phyloP scores from a whole-genome alignment of 1,284 basidiomycete genomes.

The Omphalotus olearius region DNA sequence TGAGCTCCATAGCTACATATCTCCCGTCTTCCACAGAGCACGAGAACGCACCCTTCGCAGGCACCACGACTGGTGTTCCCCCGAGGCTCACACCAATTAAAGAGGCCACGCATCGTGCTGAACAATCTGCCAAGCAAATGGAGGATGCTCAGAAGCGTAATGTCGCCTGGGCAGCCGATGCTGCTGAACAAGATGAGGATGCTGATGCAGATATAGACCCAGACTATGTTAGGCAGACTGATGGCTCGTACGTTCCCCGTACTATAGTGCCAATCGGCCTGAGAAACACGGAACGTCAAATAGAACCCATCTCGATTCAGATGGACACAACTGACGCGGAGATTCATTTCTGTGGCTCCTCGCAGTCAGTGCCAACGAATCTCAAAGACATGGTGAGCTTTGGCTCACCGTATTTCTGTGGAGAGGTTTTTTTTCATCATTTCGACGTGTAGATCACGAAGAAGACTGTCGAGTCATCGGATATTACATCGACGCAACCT shows the following conservation, averaged over 20 bases:
- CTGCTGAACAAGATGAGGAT: slow-evolving; percentile 30
- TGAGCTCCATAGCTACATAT: slow-evolving; percentile 67
- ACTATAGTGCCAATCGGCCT: slow-evolving; percentile 42
- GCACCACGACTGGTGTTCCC: slow-evolving; percentile 33
- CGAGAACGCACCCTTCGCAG: slow-evolving; percentile 53
- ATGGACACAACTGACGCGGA: background rate
- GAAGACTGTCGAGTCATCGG: background rate
- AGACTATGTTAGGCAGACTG: slow-evolving; percentile 32
- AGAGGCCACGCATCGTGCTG: slow-evolving; percentile 45
- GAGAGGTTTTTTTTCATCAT: no score
- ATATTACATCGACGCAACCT: slow-evolving; percentile 25
- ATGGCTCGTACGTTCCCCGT: slow-evolving; percentile 36
- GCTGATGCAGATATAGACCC: slow-evolving; percentile 47
- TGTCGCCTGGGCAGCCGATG: slow-evolving; percentile 49
- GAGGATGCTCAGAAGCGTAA: slow-evolving; percentile 41
- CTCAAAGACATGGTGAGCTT: slow-evolving; percentile 32
- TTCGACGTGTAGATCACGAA: slow-evolving; percentile 1
- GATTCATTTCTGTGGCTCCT: slow-evolving; percentile 44
- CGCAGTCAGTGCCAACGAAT: slow-evolving; percentile 49
- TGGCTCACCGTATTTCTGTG: background rate
- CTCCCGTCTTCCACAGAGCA: slow-evolving; percentile 62
- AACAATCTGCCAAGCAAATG: slow-evolving; percentile 52
- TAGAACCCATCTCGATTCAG: slow-evolving; percentile 29
- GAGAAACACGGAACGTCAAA: slow-evolving; percentile 39
- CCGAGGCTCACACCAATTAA: slow-evolving; percentile 49